Conservation (phyloP, 306 rosid species). For the Benincasa hispida region DNA sequence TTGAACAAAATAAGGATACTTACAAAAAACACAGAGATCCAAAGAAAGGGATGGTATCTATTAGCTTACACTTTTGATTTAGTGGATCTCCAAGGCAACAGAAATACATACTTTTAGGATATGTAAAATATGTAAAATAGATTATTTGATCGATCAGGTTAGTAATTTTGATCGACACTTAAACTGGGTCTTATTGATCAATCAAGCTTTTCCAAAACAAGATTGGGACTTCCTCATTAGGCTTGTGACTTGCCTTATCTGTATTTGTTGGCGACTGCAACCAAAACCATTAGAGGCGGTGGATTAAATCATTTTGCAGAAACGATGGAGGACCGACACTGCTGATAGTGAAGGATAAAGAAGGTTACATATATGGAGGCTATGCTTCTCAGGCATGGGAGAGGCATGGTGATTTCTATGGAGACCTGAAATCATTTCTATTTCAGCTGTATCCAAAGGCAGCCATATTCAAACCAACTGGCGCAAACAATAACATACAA, state of each 20-base stretch:
- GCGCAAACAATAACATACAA: constrained; percentile 74
- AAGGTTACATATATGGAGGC: constrained; percentile 78
- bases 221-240: background rate
- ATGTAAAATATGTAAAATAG: background rate
- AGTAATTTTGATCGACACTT: background rate
- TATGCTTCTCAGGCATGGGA: constrained; percentile 91
- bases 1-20: too few relatives aligned
- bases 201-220: background rate
- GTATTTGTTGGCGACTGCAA: constrained; percentile 12
- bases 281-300: background rate
- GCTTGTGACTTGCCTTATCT: background rate
- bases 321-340: constrained; percentile 66
- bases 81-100: background rate
- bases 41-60: too few relatives aligned
- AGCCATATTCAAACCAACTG: constrained; percentile 66
- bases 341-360: constrained; percentile 64
- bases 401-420: constrained; percentile 80
- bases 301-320: constrained; percentile 38
- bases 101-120: background rate
- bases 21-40: too few relatives aligned
- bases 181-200: background rate
- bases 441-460: constrained; percentile 72
- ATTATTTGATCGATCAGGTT: background rate
- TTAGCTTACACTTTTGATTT: background rate
- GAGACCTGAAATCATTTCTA: constrained; percentile 72